A percentile compares a stretch with the other conserved stretches of the same genome.
phyloP scores from a whole-genome alignment of 148 eudicot genomes.

The Amaranthus hypochondriacus region DNA sequence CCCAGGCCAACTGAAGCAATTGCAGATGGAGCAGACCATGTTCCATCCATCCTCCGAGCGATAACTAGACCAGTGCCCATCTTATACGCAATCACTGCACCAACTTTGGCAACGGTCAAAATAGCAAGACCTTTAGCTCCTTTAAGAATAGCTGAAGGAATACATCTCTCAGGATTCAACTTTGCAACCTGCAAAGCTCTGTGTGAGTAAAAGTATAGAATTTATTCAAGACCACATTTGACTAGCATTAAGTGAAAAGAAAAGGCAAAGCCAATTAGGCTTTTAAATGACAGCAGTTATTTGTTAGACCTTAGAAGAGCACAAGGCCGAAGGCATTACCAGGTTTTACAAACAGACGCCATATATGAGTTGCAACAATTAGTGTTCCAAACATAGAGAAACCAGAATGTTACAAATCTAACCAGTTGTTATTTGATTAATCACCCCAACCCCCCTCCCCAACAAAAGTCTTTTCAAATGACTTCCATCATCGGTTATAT shows the following conservation, averaged over 20 bases:
- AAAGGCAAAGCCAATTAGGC: neutral
- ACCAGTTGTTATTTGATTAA: too few species aligned
- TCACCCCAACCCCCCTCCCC: too few species aligned
- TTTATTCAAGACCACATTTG: neutral
- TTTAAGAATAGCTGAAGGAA: constrained; percentile 76
- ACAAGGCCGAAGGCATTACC: neutral
- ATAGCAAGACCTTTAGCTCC: constrained; percentile 96
- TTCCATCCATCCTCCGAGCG: constrained; percentile 88
- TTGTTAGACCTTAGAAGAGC: neutral
- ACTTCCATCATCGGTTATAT: too few species aligned
- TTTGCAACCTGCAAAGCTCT: constrained; percentile 55
- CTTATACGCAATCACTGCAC: constrained; percentile 75
- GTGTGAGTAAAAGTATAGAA: constrained; percentile 7
- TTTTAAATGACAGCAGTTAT: neutral
- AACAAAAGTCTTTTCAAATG: too few species aligned
- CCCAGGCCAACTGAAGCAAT: constrained; percentile 87
- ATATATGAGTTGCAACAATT: too few species aligned
- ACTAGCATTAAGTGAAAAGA: neutral
- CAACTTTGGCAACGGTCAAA: constrained; percentile 90
- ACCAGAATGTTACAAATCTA: too few species aligned
- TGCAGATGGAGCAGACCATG: constrained; percentile 99
- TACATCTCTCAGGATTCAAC: constrained; percentile 85
- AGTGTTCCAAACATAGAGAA: too few species aligned
- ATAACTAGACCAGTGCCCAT: constrained; percentile 95
- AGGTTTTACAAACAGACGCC: neutral